Evolutionary conservation across 2,329 filamentous ascomycete species (phyloP), one percentile per base, ranked within the genome.

Genomic region (Penicillium sp.): DNA sequence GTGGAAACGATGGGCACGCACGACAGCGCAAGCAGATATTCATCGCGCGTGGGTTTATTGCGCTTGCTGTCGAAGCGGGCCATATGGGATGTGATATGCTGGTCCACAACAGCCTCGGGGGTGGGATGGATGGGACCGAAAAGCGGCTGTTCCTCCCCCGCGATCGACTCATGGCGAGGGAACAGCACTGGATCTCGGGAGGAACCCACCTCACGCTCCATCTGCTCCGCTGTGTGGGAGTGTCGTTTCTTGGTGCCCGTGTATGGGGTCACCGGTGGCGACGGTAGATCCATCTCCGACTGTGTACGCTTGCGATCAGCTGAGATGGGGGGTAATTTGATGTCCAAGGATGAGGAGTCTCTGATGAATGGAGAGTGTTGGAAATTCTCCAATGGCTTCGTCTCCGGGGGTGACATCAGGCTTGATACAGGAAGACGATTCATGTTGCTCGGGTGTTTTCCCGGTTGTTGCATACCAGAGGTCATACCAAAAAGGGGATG

Each of bases 301-400:
- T 73, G 73, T 55, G 71, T 73, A 56, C 69, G 71, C 58, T 73
- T 77, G 61, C 72, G 72, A 63, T 73, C 69, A 59, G 67, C 65
- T 53, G 75, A 72, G 56, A 77, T 75, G 31, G 75, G 74, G 53
- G 75, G 70, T 12, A 77, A 66, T 52, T 68, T 75, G 58, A 74
- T 66, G 22, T 71, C 68, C 40, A 61, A 53, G 54, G 65, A 65
- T 14, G 68, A 63, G 37, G 57, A 57, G 52, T 71, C 65, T 37
- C 67, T 64, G 53, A 60, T 57, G 55, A 66, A 67, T 23, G 69
- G 65, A 31, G 68, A 67, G 42, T 67, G 61, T 53, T 70, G 65
- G 63, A 77, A 78, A 47, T 69, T 81, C 53, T 82, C 82, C 3
- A 82, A 74, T 20, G 81, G 80, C 46, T 77, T 84, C n/a, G 69